These are phyloP conservation scores for Danielozyma ontarioensis DNA, from an alignment of 805 yeast species.

Conservation along the genomic window DNA sequence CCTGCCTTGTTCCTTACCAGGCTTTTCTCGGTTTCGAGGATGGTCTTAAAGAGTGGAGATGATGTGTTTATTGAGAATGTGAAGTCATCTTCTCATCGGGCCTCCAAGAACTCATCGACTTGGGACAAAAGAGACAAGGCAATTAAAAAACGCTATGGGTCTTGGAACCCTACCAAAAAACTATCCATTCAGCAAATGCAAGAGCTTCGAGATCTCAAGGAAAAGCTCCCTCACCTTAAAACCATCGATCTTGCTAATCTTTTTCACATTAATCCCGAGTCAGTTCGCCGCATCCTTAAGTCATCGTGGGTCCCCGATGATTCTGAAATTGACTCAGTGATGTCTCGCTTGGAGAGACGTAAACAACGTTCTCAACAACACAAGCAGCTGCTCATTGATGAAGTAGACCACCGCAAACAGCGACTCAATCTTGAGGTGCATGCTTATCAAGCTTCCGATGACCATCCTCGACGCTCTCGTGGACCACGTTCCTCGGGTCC, in stretches of 20 bases:
- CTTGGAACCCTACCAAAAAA: constrained; percentile 65
- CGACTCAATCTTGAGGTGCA: background rate
- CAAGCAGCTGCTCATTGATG: constrained; percentile 5
- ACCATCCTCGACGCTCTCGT: background rate
- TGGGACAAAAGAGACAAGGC: constrained; percentile 73
- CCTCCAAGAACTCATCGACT: constrained; percentile 31
- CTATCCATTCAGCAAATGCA: constrained; percentile 67
- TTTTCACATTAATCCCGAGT: constrained; percentile 75
- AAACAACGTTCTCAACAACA: constrained; percentile 11
- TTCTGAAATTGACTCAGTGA: constrained; percentile 42
- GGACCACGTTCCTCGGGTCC: too few relatives aligned
- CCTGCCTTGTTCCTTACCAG: too few relatives aligned
- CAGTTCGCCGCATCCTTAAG: constrained; percentile 71
- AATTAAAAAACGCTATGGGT: constrained; percentile 53
- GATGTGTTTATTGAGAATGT: too few relatives aligned
- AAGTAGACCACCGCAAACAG: constrained; percentile 1
- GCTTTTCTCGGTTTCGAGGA: too few relatives aligned
- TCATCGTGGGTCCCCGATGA: constrained; percentile 70
- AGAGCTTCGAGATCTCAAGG: constrained; percentile 53
- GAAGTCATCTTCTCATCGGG: too few relatives aligned
- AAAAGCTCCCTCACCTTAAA: constrained; percentile 54
- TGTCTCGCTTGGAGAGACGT: constrained; percentile 45
- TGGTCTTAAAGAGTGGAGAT: too few relatives aligned
- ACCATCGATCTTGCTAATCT: constrained; percentile 55
- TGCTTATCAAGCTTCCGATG: background rate